Percentiles rank a stretch among this genome's conserved stretches.
Evolutionary conservation across 1,284 basidiomycete genomes (phyloP).

Genomic region (Vanrija sp.): DNA sequence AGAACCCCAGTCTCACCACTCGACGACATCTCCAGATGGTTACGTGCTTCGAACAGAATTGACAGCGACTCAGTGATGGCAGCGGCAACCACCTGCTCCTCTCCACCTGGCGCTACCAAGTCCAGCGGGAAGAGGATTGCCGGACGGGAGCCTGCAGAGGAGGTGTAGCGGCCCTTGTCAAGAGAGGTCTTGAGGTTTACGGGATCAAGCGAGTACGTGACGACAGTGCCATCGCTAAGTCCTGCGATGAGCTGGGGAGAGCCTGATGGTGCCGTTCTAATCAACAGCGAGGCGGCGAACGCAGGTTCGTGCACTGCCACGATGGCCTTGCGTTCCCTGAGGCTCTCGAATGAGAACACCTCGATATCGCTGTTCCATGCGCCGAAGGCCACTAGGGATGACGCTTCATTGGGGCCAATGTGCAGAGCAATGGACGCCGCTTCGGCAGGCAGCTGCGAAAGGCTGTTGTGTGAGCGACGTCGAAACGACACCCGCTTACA

Average conservation of each 20-base stretch:
- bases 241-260: conserved; percentile 67
- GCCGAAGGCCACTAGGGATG: conserved; percentile 55
- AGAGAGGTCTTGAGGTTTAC: background rate
- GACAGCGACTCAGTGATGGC: conserved; percentile 42
- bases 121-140: conserved; percentile 13
- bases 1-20: conserved; percentile 69
- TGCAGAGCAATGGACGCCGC: background rate
- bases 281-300: conserved; percentile 32
- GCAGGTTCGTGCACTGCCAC: conserved; percentile 15
- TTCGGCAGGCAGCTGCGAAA: background rate
- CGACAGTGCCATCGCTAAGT: conserved; percentile 73
- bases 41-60: conserved; percentile 60
- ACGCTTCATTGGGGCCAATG: background rate
- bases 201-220: conserved; percentile 54
- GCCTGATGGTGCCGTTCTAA: conserved; percentile 31
- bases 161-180: conserved; percentile 49
- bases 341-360: conserved; percentile 56
- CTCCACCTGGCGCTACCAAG: conserved; percentile 22
- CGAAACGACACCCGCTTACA: conserved; percentile 7
- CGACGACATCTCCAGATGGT: conserved; percentile 63
- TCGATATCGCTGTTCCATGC: conserved; percentile 74
- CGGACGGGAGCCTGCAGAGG: conserved; percentile 35
- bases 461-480: background rate
- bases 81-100: conserved; percentile 33
- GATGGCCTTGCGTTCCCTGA: conserved; percentile 39